Conservation (phyloP, 495 filamentous ascomycete genomes). For the Xylona heveae region DNA sequence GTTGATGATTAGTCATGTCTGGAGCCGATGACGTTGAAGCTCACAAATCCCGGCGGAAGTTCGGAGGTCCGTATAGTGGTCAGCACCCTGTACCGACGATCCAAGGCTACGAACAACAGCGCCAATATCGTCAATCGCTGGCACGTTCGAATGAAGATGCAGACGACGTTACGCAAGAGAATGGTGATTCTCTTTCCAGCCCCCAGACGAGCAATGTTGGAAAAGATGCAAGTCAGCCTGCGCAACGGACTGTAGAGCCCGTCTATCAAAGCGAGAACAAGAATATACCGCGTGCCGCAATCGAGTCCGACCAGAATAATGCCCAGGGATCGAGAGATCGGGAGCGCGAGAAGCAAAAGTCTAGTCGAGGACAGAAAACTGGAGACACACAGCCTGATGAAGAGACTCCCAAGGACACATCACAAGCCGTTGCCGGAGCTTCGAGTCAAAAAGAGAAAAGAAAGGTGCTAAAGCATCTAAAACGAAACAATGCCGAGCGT, state of each 20-base stretch:
- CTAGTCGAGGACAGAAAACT: neutral
- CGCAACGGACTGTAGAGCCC: neutral
- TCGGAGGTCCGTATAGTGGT: constrained; percentile 28
- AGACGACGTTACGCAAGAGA: constrained; percentile 18
- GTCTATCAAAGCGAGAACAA: constrained; percentile 11
- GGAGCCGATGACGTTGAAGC: constrained; percentile 24
- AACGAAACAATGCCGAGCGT: constrained; percentile 30
- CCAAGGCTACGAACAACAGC: constrained; percentile 35
- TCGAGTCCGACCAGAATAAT: constrained; percentile 1
- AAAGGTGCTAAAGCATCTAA: constrained; percentile 33
- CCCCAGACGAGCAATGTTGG: neutral
- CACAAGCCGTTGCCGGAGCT: constrained; percentile 23
- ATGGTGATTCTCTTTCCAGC: constrained; percentile 5
- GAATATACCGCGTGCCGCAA: constrained; percentile 6
- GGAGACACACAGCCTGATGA: constrained; percentile 7
- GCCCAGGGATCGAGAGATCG: constrained; percentile 4
- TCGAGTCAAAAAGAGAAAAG: constrained; percentile 33
- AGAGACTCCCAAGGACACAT: constrained; percentile 22
- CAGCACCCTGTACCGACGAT: constrained; percentile 41
- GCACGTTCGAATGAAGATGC: constrained; percentile 8
- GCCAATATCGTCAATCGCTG: constrained; percentile 22
- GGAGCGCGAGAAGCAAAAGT: constrained; percentile 2
- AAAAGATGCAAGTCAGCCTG: constrained; percentile 1
- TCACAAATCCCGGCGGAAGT: constrained; percentile 20
- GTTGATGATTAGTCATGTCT: constrained; percentile 11